Evolutionary conservation across 345 rosid species (phyloP).

Genomic region (Eutrema yunnanense): DNA sequence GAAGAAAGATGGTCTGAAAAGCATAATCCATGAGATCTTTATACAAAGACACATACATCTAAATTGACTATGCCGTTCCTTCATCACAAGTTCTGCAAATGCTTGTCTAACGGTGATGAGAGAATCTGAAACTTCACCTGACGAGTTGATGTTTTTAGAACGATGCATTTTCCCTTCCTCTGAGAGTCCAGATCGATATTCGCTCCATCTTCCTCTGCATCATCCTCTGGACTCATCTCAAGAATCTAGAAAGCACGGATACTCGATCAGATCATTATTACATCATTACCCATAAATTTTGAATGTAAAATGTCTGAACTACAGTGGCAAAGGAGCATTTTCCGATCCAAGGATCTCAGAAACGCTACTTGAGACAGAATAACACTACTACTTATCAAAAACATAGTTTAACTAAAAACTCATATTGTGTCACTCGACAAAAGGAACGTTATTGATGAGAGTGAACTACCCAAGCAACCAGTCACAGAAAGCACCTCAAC

Average conservation of each 20-base stretch:
- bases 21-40: too few relatives aligned
- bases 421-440: too few relatives aligned
- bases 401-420: not conserved
- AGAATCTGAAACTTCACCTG: slow-evolving; percentile 41
- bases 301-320: too few relatives aligned
- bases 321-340: too few relatives aligned
- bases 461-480: not conserved
- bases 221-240: slow-evolving; percentile 89
- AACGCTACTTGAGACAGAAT: not conserved
- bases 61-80: too few relatives aligned
- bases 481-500: slow-evolving; percentile 50
- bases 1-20: slow-evolving; percentile 60
- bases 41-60: not conserved
- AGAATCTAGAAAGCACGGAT: too few relatives aligned
- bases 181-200: slow-evolving; percentile 96
- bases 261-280: too few relatives aligned
- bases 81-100: too few relatives aligned
- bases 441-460: not conserved
- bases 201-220: slow-evolving; percentile 98
- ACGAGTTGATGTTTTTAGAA: slow-evolving; percentile 88
- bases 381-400: not conserved
- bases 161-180: slow-evolving; percentile 98
- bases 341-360: too few relatives aligned
- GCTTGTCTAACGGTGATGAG: too few relatives aligned
- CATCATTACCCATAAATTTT: too few relatives aligned